Evolutionary conservation across 129 eudicot genomes (phyloP), one percentile per base, ranked within the genome.

Genomic region (Lonicera japonica): DNA sequence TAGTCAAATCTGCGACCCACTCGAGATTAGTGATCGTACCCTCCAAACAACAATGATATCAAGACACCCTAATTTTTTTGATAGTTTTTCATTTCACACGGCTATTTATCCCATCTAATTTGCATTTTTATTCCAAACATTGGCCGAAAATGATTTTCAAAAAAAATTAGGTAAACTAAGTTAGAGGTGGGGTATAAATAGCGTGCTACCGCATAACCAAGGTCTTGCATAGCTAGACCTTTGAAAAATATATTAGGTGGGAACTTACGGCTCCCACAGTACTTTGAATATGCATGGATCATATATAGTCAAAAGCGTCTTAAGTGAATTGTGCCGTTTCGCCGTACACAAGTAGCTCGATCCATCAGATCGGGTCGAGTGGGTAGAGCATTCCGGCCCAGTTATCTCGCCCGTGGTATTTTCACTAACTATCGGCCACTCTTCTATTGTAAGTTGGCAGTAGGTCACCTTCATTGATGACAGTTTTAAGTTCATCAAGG

Each of bases 61-160:
- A 0, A 85, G 68, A 0, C 85, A 77, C 2, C 89, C 89, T 66
- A 83, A 65, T 17, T 25, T 22, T 36, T 55, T 69, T 3, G 89
- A 53, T 20, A 56, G 57, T 59, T 71, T 79, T 18, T 83, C 82
- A 38, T 75, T 66, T 0, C 85, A 78, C 8, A 79, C 82, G 0
- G 89, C 75, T 0, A 75, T 65, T 56, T 75, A 83, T 8, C 89
- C 89, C 0, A 83, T 83, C 89, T 85, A 83, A 14, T 75, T 83
- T 11, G 89, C 85, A 15, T 79, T 60, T 25, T 75, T 69, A 79
- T 77, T 75, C 89, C 89, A 83, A 0, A 77, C 65, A 15, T 73
- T 66, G 9, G 83, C 77, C 79, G 77, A 75, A 19, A 73, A 20
- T 0, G 88, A 68, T 41, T 83, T 73, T 61, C 50, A 66, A 66